These are phyloP conservation scores for Colletotrichum gigasporum DNA, from an alignment of 2,329 filamentous ascomycete species.

Conservation along the genomic window DNA sequence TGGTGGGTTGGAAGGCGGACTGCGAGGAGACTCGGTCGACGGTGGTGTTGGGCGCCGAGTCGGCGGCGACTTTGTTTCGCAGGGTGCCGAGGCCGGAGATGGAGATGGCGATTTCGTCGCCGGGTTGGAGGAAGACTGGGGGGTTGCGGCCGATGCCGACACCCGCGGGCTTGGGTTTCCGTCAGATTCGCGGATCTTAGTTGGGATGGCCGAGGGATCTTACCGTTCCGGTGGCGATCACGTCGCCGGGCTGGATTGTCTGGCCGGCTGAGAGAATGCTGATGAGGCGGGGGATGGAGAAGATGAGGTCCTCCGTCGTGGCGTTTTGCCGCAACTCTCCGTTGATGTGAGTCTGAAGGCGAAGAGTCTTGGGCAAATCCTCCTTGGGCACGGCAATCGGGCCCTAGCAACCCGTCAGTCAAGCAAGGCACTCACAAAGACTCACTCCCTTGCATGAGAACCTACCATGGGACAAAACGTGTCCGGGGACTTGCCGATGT, in stretches of 20 bases:
- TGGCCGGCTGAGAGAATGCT: slow-evolving; percentile 50
- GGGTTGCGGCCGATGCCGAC: slow-evolving; percentile 57
- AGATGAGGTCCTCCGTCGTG: slow-evolving; percentile 56
- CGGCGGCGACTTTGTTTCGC: slow-evolving; percentile 46
- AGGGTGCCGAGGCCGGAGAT: slow-evolving; percentile 52
- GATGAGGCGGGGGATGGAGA: slow-evolving; percentile 51
- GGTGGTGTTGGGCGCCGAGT: slow-evolving; percentile 37
- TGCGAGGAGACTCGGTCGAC: slow-evolving; percentile 33
- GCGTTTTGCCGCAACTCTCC: slow-evolving; percentile 55
- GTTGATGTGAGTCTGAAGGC: slow-evolving; percentile 55
- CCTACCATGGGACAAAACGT: slow-evolving; percentile 64
- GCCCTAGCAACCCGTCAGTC: slow-evolving; percentile 42
- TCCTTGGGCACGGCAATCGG: slow-evolving; percentile 59
- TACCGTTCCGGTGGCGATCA: slow-evolving; percentile 54
- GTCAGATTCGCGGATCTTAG: too few species aligned
- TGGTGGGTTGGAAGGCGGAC: slow-evolving; percentile 14
- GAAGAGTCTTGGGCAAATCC: slow-evolving; percentile 51
- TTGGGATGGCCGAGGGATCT: neutral
- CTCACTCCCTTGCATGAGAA: rapidly evolving
- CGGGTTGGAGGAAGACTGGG: slow-evolving; percentile 49
- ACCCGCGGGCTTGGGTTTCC: slow-evolving; percentile 43
- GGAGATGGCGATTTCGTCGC: slow-evolving; percentile 51
- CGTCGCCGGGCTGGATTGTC: slow-evolving; percentile 55
- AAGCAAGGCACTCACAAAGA: neutral
- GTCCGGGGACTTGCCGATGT: slow-evolving; percentile 64